Evolutionary conservation across 2,329 filamentous ascomycete genomes (phyloP), one percentile per base, ranked within the genome.

Genomic region (Colletotrichum sp.): DNA sequence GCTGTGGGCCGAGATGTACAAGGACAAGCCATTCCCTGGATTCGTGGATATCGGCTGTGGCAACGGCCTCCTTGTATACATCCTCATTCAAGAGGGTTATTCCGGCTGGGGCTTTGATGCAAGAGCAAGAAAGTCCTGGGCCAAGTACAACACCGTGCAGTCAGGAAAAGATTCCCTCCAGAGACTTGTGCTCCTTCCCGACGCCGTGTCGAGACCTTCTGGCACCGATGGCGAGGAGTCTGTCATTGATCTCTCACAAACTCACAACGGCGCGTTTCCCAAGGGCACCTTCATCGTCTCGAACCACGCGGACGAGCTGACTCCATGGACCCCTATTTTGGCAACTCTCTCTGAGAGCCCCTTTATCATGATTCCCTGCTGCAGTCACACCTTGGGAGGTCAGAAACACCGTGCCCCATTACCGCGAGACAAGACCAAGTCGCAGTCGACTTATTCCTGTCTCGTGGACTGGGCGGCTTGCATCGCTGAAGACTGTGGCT

Each of bases 21-120:
- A 80, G 48, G 82, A 82, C 57, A 74, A 64, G 1, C 76, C 79
- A 0, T 98, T 98, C 80, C 95, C 95, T 0, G 96, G 96, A 1
- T 99, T 99, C 80, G 94, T 98, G 24, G 97, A 99, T 81, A 95
- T 99, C 61, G 97, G 96, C 7, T 99, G 97, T 82, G 97, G 97
- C 3, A 99, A 99, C 81, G 97, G 97, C 1, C 88, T 99, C 5
- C 90, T 99, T 2, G 95, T 98, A 9, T 92, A 98, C 81, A 91
- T 99, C 48, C 90, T 99, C 6, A 89, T 92, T 16, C 86, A 90
- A 75, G 96, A 99, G 85, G 96, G 96, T 13, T 99, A 95, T 83
- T 79, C 82, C 0, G 97, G 97, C 26, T 98, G 94, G 92, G 97
- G 97, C 0, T 98, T 99, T 80, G 97, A 99, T 83, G 97, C 96